These are phyloP conservation scores for Casuarina cunninghamiana DNA, from an alignment of 306 rosid genomes.

Conservation along the genomic window DNA sequence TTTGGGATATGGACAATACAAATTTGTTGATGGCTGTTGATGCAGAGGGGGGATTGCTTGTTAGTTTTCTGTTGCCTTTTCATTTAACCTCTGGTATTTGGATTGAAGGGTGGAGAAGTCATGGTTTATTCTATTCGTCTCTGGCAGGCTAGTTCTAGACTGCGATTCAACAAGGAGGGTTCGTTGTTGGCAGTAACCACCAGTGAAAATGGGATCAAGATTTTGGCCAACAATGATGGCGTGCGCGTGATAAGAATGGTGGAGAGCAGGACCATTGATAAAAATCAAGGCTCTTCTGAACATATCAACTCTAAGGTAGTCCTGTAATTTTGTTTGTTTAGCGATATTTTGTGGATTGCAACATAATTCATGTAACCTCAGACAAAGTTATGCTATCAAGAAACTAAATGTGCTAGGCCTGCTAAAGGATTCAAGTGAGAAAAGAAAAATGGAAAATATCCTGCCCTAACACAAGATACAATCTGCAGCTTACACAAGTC, in stretches of 20 bases:
- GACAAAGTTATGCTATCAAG: not conserved
- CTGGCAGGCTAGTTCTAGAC: conserved; percentile 47
- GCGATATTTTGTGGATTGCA: not conserved
- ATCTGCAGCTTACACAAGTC: not conserved
- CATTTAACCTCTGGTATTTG: not conserved
- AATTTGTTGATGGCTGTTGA: conserved; percentile 38
- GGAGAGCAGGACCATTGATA: conserved; percentile 42
- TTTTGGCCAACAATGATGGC: conserved; percentile 45
- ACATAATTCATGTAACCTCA: not conserved
- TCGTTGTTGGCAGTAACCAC: conserved; percentile 50
- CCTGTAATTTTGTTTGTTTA: conserved; percentile 4
- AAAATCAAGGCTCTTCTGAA: conserved; percentile 42
- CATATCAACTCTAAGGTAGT: conserved; percentile 40
- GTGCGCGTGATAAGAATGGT: conserved; percentile 40
- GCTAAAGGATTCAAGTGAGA: not conserved
- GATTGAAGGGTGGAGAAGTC: conserved; percentile 7
- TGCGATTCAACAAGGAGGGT: conserved; percentile 51
- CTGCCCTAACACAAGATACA: not conserved
- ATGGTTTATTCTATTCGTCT: conserved; percentile 2
- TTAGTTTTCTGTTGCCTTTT: conserved; percentile 20
- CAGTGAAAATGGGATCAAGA: conserved; percentile 41
- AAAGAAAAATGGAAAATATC: not conserved
- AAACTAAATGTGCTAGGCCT: not conserved
- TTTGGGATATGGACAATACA: conserved; percentile 49
- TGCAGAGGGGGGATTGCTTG: conserved; percentile 48